Conservation (phyloP, 208 protist genomes). For the Polymyxa betae region DNA sequence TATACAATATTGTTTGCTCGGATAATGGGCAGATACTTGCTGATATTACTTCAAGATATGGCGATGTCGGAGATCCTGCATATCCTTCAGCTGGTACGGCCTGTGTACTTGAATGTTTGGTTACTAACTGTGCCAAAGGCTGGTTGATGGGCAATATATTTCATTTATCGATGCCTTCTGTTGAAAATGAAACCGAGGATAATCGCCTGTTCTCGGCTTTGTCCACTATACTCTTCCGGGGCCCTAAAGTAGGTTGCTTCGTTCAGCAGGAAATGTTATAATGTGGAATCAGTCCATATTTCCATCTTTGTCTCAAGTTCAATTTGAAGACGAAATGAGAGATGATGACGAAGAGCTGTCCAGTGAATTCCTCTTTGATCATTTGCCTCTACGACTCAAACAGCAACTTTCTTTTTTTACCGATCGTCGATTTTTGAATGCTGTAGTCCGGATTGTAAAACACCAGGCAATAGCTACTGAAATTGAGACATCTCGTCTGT, state of each 20-base stretch:
- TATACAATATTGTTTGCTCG: not conserved
- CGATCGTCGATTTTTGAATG: not conserved
- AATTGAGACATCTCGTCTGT: not conserved
- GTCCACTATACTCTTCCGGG: not conserved
- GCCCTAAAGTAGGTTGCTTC: not conserved
- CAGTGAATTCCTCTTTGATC: not conserved
- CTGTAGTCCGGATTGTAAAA: not conserved
- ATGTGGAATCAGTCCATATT: not conserved
- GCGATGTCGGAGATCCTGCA: not conserved
- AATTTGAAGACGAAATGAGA: not conserved
- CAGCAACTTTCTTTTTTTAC: not conserved
- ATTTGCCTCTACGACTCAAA: not conserved
- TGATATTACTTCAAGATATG: not conserved
- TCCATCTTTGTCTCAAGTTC: not conserved
- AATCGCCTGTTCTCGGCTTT: not conserved
- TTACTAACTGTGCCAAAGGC: not conserved
- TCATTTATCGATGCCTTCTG: not conserved
- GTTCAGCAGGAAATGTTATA: too few species aligned
- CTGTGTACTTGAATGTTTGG: not conserved
- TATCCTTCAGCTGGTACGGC: not conserved
- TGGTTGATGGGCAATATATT: not conserved
- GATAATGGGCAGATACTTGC: not conserved
- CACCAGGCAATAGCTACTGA: not conserved
- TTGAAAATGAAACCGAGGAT: not conserved
- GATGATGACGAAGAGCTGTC: not conserved